Percentiles rank a stretch among this genome's conserved stretches.
Evolutionary conservation across 352 stramenopile species (phyloP).

Genomic region (Phytophthora lateralis): DNA sequence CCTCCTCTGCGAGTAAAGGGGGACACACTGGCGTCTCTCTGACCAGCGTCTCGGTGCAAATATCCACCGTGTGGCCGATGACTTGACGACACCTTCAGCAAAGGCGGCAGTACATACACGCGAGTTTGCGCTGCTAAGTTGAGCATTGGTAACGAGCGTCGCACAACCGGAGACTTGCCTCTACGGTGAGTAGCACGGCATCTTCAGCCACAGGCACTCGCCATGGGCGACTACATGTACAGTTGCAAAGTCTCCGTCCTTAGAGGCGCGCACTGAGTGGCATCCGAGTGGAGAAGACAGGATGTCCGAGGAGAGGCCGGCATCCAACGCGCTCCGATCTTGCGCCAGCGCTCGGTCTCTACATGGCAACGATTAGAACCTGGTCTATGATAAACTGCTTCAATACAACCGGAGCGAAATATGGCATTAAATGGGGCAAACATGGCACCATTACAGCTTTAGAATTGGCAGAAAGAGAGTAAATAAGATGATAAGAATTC

Average conservation of each 20-base stretch:
- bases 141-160: constrained; percentile 17
- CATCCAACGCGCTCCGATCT: constrained; percentile 2
- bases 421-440: neutral
- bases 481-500: neutral
- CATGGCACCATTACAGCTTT: neutral
- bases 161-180: constrained; percentile 6
- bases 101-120: neutral
- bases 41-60: constrained; percentile 1
- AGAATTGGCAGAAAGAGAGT: neutral
- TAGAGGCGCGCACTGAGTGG: constrained; percentile 5
- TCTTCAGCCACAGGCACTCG: neutral
- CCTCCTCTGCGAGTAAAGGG: neutral
- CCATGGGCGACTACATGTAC: too few relatives aligned
- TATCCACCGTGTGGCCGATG: neutral
- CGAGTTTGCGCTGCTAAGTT: neutral
- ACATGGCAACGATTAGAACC: constrained; percentile 15
- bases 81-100: neutral
- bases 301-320: neutral
- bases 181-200: constrained; percentile 13
- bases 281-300: constrained; percentile 10
- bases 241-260: too few relatives aligned
- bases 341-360: constrained; percentile 6
- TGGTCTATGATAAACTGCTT: neutral
- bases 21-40: constrained; percentile 1
- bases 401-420: neutral